phyloP scores from a whole-genome alignment of 441 rosid genomes.

The Viola pubescens region DNA sequence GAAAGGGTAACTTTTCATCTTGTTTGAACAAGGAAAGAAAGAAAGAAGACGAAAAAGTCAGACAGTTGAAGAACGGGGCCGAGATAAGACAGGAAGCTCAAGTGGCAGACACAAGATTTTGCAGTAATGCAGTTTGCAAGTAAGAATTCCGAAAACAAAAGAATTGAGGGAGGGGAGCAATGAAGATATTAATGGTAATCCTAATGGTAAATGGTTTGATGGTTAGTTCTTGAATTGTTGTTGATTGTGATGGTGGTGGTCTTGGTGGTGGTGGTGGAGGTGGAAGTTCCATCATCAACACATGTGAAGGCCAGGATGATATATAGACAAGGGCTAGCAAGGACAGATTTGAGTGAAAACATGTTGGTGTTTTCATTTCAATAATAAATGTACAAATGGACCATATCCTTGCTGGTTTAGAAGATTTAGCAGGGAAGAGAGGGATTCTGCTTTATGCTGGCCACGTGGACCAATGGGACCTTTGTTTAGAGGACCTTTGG shows the following conservation, averaged over 20 bases:
- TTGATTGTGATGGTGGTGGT: conserved; percentile 19
- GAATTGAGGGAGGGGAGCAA: conserved; percentile 19
- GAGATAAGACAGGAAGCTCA: conserved; percentile 21
- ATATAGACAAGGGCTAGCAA: conserved; percentile 33
- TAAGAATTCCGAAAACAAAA: too few species aligned
- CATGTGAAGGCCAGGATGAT: conserved; percentile 45
- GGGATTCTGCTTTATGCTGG: conserved; percentile 21
- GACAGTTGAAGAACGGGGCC: conserved; percentile 19
- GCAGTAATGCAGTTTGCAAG: conserved; percentile 25
- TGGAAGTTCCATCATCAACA: conserved; percentile 51
- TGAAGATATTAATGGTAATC: conserved; percentile 12
- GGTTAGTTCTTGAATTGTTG: neutral
- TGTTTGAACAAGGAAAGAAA: conserved; percentile 27
- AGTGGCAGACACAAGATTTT: conserved; percentile 64
- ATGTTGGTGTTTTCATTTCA: conserved; percentile 46
- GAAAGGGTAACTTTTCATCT: conserved; percentile 13
- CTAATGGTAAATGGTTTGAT: conserved; percentile 12
- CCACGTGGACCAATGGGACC: conserved; percentile 51
- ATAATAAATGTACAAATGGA: conserved; percentile 30
- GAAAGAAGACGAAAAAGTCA: conserved; percentile 16
- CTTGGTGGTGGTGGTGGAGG: conserved; percentile 32
- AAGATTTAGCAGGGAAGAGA: conserved; percentile 19
- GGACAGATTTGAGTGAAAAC: conserved; percentile 42
- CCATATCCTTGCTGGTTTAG: conserved; percentile 22
- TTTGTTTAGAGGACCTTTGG: too few species aligned